Percentiles rank a stretch among this genome's conserved stretches.
phyloP scores from a whole-genome alignment of 2,329 filamentous ascomycete species.

The Tolypocladium tropicale region DNA sequence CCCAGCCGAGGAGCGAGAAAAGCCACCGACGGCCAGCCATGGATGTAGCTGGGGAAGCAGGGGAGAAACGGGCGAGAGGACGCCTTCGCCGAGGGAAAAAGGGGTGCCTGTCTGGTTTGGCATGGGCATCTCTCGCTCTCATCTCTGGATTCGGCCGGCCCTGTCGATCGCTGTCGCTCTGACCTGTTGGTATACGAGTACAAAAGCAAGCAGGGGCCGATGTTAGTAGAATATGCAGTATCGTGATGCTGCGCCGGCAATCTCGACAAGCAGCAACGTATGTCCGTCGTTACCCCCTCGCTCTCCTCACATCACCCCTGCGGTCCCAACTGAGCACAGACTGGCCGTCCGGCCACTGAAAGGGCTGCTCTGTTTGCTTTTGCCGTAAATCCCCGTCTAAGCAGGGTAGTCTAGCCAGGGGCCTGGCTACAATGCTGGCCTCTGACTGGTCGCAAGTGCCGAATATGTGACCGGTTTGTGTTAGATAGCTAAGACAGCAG shows the following conservation, averaged over 20 bases:
- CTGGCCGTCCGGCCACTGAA: neutral
- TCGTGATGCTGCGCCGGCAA: neutral
- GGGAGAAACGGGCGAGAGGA: neutral
- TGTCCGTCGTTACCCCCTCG: neutral
- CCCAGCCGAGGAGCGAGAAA: neutral
- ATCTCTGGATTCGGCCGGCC: neutral
- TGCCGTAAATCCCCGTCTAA: neutral
- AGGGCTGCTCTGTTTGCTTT: neutral
- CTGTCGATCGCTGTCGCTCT: neutral
- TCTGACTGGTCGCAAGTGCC: neutral
- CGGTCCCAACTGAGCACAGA: neutral
- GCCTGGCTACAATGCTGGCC: neutral
- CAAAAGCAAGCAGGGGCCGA: neutral
- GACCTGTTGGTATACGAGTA: neutral
- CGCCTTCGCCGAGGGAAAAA: neutral
- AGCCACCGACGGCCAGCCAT: neutral
- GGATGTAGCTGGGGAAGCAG: neutral
- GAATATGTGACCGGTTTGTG: neutral
- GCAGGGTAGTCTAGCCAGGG: neutral
- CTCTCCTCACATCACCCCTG: neutral
- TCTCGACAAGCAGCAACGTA: neutral
- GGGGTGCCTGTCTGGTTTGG: neutral
- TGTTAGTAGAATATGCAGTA: neutral
- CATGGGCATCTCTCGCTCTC: neutral
- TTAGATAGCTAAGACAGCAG: neutral